phyloP scores from a whole-genome alignment of 2,329 filamentous ascomycete genomes.

The Pyrenophora graminea region DNA sequence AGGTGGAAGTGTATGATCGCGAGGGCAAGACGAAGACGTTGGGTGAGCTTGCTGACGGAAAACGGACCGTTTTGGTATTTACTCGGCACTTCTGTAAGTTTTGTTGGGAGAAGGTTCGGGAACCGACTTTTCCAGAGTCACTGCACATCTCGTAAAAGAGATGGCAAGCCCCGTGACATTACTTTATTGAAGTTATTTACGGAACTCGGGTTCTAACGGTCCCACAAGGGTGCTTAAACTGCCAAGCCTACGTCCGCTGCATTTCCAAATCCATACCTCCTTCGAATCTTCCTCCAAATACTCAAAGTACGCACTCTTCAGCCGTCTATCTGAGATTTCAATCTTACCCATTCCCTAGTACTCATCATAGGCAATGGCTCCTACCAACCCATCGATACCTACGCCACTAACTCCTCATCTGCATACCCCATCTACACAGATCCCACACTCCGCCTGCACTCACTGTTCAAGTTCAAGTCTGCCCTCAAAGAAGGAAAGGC shows the following conservation, averaged over 20 bases:
- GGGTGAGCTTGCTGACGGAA: conserved; percentile 21
- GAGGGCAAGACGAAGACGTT: conserved; percentile 17
- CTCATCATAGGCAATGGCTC: conserved; percentile 28
- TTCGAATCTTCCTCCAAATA: conserved; percentile 20
- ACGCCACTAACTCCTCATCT: conserved; percentile 19
- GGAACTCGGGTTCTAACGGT: neutral
- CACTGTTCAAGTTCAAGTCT: conserved; percentile 29
- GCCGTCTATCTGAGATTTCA: neutral
- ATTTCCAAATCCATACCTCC: conserved; percentile 27
- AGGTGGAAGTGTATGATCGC: conserved; percentile 25
- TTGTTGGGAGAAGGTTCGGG: neutral
- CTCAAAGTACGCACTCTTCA: conserved; percentile 20
- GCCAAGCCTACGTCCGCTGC: conserved; percentile 27
- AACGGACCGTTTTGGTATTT: conserved; percentile 25
- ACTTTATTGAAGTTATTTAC: no score
- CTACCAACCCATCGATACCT: conserved; percentile 31
- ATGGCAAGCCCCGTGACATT: no score
- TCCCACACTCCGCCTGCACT: conserved; percentile 24
- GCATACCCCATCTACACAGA: conserved; percentile 32
- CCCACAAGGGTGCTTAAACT: conserved; percentile 30
- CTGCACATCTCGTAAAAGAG: no score
- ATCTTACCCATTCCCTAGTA: conserved; percentile 12
- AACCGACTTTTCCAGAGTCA: no score
- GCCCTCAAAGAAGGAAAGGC: conserved; percentile 16
- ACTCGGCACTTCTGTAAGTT: conserved; percentile 29